Evolutionary conservation across 208 protist genomes (phyloP), one percentile per base, ranked within the genome.

Genomic region (Balamuthia mandrillaris): DNA sequence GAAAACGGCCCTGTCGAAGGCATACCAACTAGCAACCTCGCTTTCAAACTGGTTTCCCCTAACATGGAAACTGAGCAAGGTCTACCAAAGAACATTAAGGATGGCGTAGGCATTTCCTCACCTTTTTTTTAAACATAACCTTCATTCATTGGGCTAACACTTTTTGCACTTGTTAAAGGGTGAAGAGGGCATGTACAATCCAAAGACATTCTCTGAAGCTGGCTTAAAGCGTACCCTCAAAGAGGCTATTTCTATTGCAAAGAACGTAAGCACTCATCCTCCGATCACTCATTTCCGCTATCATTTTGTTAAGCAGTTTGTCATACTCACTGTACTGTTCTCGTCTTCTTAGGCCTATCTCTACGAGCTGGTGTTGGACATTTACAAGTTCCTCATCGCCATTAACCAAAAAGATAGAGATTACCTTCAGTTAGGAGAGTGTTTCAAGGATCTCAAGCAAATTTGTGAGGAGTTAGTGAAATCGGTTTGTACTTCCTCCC

Each of bases 281-380:
- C 5, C 24, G 5, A 12, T 9, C 7, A 63, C 24, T 35, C 9
- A 21, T 63, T 24, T 63, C n/a, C 42, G 3, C 21, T 29, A 3
- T 66, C 14, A 9, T 27, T 18, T 44, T 39, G 39, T 21, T 18
- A 0, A 0, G 10, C 45, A 35, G 7, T 21, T 3, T 5, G 6
- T 18, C 39, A 16, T 54, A 33, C 27, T 4, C 16, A 6, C 4
- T 3, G 5, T 14, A 44, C 65, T 74, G 41, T 52, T 42, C 24
- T n/a, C 18, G 18, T 6, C 12, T 35, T 18, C 6, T 1, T 31
- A 77, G 66, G 74, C 74, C 74, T 51, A 82, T 16, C 49, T 82
- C 24, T 92, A 66, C 49, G 88, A 92, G 56, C 45, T 51, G 0
- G 74, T 44, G 24, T 61, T 88, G 27, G 77, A 91, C 35, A 58